phyloP scores from a whole-genome alignment of 192 early-diverging fungal species.

The Allomyces arbusculus region DNA sequence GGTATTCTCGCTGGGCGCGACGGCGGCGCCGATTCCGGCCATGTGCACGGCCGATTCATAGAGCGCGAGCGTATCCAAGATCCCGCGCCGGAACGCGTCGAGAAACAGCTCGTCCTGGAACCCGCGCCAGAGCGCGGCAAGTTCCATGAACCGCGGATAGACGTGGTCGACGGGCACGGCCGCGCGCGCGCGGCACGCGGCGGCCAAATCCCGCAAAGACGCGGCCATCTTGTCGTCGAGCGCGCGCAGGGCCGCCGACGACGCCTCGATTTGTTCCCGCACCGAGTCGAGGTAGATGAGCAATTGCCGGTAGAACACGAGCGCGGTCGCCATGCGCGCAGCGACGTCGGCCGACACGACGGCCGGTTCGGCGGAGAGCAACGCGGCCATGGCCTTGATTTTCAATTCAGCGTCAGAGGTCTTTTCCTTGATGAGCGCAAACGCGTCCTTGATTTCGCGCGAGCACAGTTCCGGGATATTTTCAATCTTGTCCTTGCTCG shows the following conservation, averaged over 20 bases:
- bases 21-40: neutral
- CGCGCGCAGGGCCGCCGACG: constrained; percentile 8
- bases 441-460: constrained; percentile 15
- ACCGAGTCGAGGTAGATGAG: constrained; percentile 38
- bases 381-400: neutral
- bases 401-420: constrained; percentile 10
- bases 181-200: constrained; percentile 30
- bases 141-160: constrained; percentile 28
- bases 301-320: constrained; percentile 26
- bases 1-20: neutral
- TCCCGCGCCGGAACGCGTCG: constrained; percentile 25
- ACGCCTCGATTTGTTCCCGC: constrained; percentile 21
- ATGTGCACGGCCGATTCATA: neutral
- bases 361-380: neutral
- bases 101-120: constrained; percentile 34
- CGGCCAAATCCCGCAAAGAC: constrained; percentile 22
- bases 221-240: constrained; percentile 20
- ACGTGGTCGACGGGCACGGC: constrained; percentile 43
- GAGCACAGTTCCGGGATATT: constrained; percentile 21
- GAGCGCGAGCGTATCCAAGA: constrained; percentile 19
- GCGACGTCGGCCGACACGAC: neutral
- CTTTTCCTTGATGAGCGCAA: constrained; percentile 5
- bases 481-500: constrained; percentile 27
- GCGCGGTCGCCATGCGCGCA: constrained; percentile 9
- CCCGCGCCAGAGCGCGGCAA: constrained; percentile 25